Evolutionary conservation across 257 asterid species (phyloP).

Genomic region (Pogostemon cablin): DNA sequence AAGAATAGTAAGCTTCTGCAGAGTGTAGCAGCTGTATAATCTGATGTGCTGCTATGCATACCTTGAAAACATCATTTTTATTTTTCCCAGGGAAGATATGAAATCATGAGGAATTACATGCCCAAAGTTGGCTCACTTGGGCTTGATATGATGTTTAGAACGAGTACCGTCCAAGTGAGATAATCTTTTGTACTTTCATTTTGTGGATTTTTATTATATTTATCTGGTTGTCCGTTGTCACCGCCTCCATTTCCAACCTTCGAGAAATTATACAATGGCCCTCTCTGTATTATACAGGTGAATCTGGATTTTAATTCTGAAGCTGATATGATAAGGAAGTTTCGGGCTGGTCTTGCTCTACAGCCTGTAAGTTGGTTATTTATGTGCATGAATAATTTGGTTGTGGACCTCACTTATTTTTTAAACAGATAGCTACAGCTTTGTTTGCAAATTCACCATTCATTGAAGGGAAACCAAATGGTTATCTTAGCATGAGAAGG

Average conservation of each 20-base stretch:
- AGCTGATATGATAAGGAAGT: conserved; percentile 94
- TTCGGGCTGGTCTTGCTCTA: conserved; percentile 91
- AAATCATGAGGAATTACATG: conserved; percentile 92
- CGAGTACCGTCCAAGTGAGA: conserved; percentile 93
- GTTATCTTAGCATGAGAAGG: conserved; percentile 99
- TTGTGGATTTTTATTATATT: conserved; percentile 2
- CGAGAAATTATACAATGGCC: not conserved
- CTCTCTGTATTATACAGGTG: conserved; percentile 60
- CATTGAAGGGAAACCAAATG: conserved; percentile 95
- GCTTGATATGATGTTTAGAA: conserved; percentile 94
- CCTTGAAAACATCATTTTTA: conserved; percentile 42
- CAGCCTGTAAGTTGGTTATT: conserved; percentile 80
- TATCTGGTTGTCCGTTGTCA: not conserved
- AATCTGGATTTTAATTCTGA: conserved; percentile 94
- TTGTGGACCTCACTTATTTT: conserved; percentile 41
- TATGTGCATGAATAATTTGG: conserved; percentile 14
- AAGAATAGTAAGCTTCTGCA: not conserved
- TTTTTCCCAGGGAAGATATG: conserved; percentile 85
- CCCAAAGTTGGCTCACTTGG: conserved; percentile 98
- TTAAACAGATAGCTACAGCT: conserved; percentile 93
- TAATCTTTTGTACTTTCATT: conserved; percentile 2
- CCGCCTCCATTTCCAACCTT: conserved; percentile 14
- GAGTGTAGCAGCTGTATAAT: conserved; percentile 17
- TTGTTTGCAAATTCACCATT: conserved; percentile 97
- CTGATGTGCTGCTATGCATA: conserved; percentile 32